Evolutionary conservation across 495 filamentous ascomycete species (phyloP).

Genomic region (Copromyces sp.): DNA sequence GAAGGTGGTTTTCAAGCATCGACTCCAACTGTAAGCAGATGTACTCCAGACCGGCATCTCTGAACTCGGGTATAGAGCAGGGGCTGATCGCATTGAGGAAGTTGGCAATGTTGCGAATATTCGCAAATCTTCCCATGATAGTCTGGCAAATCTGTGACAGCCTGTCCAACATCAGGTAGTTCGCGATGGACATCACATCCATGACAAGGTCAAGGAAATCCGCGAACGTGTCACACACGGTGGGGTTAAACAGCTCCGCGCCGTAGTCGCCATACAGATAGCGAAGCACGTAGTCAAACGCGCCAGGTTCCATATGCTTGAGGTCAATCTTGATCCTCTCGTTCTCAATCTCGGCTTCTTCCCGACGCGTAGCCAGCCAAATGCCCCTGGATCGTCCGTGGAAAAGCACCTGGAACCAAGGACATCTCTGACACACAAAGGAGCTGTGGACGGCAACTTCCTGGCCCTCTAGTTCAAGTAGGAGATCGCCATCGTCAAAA

Average conservation of each 20-base stretch:
- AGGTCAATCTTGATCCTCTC: conserved; percentile 63
- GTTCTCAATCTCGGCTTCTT: conserved; percentile 21
- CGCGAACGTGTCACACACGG: conserved; percentile 60
- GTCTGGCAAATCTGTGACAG: conserved; percentile 84
- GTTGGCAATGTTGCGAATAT: conserved; percentile 73
- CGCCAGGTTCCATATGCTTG: conserved; percentile 59
- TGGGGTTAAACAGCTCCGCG: conserved; percentile 68
- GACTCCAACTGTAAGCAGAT: conserved; percentile 82
- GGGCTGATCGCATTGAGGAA: conserved; percentile 76
- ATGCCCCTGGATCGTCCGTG: conserved; percentile 69
- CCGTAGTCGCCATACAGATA: conserved; percentile 80
- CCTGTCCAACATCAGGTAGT: conserved; percentile 91
- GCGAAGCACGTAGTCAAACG: conserved; percentile 70
- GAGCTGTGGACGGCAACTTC: conserved; percentile 63
- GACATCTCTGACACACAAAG: conserved; percentile 73
- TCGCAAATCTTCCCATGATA: conserved; percentile 78
- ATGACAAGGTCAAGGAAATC: conserved; percentile 81
- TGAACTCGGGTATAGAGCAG: conserved; percentile 74
- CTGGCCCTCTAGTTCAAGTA: conserved; percentile 61
- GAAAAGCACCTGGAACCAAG: conserved; percentile 87
- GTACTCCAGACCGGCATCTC: conserved; percentile 81
- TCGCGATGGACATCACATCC: conserved; percentile 80
- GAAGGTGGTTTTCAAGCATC: conserved; percentile 75
- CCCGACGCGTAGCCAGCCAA: conserved; percentile 68
- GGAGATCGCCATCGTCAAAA: conserved; percentile 63